These are phyloP conservation scores for Silene noctiflora DNA, from an alignment of 179 eudicot genomes.

Conservation along the genomic window DNA sequence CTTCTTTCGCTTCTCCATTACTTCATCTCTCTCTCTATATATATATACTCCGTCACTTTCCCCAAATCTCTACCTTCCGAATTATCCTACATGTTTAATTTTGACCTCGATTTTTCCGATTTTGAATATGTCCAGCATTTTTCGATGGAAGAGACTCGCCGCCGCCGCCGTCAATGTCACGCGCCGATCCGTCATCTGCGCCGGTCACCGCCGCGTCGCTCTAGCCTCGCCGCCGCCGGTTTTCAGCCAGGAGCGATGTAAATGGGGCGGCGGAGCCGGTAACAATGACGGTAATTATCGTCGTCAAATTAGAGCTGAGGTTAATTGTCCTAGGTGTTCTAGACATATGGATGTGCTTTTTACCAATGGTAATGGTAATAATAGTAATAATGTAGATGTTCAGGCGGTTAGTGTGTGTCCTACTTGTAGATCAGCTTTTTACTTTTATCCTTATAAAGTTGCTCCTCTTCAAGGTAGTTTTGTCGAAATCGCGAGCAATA, in stretches of 20 bases:
- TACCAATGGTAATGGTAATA: conserved; percentile 21
- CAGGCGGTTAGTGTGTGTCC: conserved; percentile 53
- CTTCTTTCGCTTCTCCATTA: conserved; percentile 22
- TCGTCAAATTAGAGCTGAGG: conserved; percentile 40
- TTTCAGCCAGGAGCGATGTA: conserved; percentile 36
- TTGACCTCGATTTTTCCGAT: not conserved
- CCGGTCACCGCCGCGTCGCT: not conserved
- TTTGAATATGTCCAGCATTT: conserved; percentile 2
- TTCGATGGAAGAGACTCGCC: conserved; percentile 8
- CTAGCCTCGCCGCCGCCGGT: not conserved
- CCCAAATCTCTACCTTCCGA: not conserved
- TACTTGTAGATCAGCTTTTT: conserved; percentile 50
- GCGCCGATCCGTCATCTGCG: not conserved
- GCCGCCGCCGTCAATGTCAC: not conserved
- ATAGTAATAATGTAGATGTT: not conserved
- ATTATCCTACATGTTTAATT: not conserved
- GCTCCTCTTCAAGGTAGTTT: conserved; percentile 45
- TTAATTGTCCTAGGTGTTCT: conserved; percentile 60
- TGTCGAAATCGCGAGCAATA: conserved; percentile 33
- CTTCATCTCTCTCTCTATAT: not conserved
- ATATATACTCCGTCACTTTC: not conserved
- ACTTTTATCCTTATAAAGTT: conserved; percentile 43
- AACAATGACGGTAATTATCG: conserved; percentile 13
- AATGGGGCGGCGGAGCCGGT: conserved; percentile 31
- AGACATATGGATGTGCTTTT: conserved; percentile 44